Conservation (phyloP, 2,329 filamentous ascomycete species). For the Elsinoe batatas region DNA sequence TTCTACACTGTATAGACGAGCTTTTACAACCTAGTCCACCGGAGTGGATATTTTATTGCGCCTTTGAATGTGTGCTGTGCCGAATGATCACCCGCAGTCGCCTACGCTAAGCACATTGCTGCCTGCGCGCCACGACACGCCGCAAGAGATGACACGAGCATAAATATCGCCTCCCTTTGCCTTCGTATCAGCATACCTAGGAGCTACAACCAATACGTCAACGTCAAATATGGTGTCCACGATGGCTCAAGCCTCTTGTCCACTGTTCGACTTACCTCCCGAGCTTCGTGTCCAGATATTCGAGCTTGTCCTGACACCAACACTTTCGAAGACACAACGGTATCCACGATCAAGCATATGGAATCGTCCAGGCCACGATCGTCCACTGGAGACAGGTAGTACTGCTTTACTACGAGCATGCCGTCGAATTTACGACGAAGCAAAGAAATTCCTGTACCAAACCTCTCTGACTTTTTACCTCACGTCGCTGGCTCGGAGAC, state of each 20-base stretch:
- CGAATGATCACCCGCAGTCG: too few relatives aligned
- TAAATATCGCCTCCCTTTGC: too few relatives aligned
- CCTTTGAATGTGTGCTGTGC: too few relatives aligned
- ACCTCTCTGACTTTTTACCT: conserved; percentile 14
- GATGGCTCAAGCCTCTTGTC: not conserved
- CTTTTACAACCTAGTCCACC: too few relatives aligned
- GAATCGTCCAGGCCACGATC: conserved; percentile 27
- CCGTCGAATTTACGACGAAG: conserved; percentile 28
- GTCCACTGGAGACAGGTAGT: conserved; percentile 18
- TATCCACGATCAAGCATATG: conserved; percentile 23
- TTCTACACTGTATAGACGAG: too few relatives aligned
- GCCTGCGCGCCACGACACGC: too few relatives aligned
- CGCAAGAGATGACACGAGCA: too few relatives aligned
- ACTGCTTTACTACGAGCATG: conserved; percentile 28
- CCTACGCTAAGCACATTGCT: too few relatives aligned
- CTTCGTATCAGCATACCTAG: too few relatives aligned
- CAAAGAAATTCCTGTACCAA: conserved; percentile 15
- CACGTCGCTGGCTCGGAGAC: conserved; percentile 1
- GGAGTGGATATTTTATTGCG: too few relatives aligned
- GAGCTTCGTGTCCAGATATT: conserved; percentile 30
- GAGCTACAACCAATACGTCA: too few relatives aligned
- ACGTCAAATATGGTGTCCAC: too few relatives aligned
- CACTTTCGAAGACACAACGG: conserved; percentile 18
- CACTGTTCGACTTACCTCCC: not conserved
- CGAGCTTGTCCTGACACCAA: conserved; percentile 25